These are phyloP conservation scores for Rhododendron henanense DNA, from an alignment of 148 eudicot species.

Conservation along the genomic window DNA sequence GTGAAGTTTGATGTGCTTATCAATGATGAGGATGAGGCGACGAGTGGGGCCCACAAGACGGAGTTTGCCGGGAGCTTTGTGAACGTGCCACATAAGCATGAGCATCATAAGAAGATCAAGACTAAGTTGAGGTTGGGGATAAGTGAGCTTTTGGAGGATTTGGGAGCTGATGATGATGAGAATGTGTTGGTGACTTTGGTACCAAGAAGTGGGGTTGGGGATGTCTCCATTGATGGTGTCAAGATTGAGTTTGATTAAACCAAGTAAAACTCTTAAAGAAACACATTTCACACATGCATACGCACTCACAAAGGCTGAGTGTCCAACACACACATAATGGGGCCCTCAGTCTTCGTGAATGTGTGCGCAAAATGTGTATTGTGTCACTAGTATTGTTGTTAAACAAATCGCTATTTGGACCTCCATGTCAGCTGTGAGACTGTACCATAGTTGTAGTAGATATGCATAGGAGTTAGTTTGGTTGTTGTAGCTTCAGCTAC, in stretches of 20 bases:
- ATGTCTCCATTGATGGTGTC: constrained; percentile 35
- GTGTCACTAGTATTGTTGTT: no score
- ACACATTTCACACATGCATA: no score
- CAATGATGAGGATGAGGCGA: constrained; percentile 64
- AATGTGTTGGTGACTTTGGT: constrained; percentile 65
- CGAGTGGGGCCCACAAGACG: constrained; percentile 32
- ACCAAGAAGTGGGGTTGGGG: constrained; percentile 41
- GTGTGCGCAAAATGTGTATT: no score
- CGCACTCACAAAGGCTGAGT: no score
- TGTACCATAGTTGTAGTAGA: no score
- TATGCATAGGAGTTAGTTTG: no score
- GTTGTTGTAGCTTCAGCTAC: no score
- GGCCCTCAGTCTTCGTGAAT: no score
- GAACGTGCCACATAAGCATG: constrained; percentile 67
- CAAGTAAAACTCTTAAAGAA: no score
- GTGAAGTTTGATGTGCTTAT: constrained; percentile 70
- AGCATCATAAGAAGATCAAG: constrained; percentile 40
- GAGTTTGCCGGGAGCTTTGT: constrained; percentile 90
- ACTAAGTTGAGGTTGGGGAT: constrained; percentile 58
- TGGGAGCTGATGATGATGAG: constrained; percentile 81
- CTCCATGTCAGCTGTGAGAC: no score
- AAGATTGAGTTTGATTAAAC: constrained; percentile 55
- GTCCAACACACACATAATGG: no score
- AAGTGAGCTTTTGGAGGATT: constrained; percentile 56
- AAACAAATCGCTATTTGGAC: no score